Evolutionary conservation across 768 basidiomycete species (phyloP), one percentile per base, ranked within the genome.

Genomic region (Cyclocybe cylindracea): DNA sequence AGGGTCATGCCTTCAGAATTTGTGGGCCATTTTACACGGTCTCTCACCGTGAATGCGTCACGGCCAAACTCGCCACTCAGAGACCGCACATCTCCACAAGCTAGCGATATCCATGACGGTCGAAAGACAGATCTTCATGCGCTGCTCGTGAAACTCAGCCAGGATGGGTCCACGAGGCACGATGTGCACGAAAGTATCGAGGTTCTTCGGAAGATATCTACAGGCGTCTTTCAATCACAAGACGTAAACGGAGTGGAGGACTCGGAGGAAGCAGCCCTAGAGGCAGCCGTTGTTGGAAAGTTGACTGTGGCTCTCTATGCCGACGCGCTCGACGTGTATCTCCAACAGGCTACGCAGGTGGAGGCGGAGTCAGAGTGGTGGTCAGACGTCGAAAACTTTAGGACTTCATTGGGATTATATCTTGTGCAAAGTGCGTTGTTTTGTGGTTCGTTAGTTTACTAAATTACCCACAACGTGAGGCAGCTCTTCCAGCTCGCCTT

Each of bases 341-440:
- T 96, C 52, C 62, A 73, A 8, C 83, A 91, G 61, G 90, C 94
- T 1, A 73, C 81, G 7, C 66, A 83, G 33, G 82, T 85, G 10
- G 92, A 94, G 59, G 68, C 76, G 6, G 91, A 94, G 60, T 83
- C 89, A 14, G 82, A 89, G 40, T 97, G 89, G 88, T 98, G 94
- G 94, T 77, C 78, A 11, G 78, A 83, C 29, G 66, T 89, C 38
- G 85, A 87, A 55, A 77, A 82, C 32, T 91, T 88, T 3, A 62
- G 73, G 24, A 57, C 69, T 46, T 78, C 75, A 14, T 76, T 86
- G 8, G 77, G 78, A 3, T 70, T 80, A 62, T 93, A 89, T 67
- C 74, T 95, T 24, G 55, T 95, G 1, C 89, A 94, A 73, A 90
- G 92, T 95, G 62, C 59, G 86, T 74, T 33, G 44, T 8, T 51